Conservation (phyloP, 192 early-diverging fungal species). For the Coemansia asiatica region DNA sequence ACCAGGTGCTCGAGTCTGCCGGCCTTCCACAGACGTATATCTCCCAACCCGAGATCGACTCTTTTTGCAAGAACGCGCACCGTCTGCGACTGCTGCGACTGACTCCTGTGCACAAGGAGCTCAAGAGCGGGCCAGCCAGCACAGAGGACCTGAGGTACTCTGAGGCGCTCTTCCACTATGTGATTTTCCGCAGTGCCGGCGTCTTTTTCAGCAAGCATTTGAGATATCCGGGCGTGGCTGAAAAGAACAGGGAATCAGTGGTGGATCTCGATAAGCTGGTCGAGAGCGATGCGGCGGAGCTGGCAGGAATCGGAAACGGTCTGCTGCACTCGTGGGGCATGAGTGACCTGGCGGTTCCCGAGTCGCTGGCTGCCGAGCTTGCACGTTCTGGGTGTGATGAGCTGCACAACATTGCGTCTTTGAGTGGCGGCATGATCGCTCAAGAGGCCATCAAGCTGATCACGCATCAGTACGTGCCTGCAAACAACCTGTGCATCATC, state of each 20-base stretch:
- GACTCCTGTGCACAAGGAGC: constrained; percentile 21
- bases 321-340: constrained; percentile 24
- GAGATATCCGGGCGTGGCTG: constrained; percentile 27
- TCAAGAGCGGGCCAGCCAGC: constrained; percentile 5
- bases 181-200: constrained; percentile 29
- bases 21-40: constrained; percentile 59
- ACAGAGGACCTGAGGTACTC: constrained; percentile 1
- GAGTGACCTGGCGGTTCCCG: constrained; percentile 13
- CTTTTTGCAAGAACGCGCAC: constrained; percentile 81
- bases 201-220: constrained; percentile 20
- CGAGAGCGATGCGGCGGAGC: constrained; percentile 11
- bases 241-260: not conserved
- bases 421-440: constrained; percentile 85
- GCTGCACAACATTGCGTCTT: constrained; percentile 79
- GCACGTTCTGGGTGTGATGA: constrained; percentile 70
- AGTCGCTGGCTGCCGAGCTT: constrained; percentile 35
- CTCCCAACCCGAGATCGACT: constrained; percentile 65
- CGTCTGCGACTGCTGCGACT: constrained; percentile 65
- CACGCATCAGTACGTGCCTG: constrained; percentile 91
- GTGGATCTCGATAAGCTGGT: constrained; percentile 24
- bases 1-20: constrained; percentile 50
- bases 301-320: constrained; percentile 13
- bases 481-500: constrained; percentile 83
- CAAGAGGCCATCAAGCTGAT: constrained; percentile 96
- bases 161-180: constrained; percentile 25